Evolutionary conservation across 495 filamentous ascomycete genomes (phyloP).

Genomic region (Penicillium verhagenii): DNA sequence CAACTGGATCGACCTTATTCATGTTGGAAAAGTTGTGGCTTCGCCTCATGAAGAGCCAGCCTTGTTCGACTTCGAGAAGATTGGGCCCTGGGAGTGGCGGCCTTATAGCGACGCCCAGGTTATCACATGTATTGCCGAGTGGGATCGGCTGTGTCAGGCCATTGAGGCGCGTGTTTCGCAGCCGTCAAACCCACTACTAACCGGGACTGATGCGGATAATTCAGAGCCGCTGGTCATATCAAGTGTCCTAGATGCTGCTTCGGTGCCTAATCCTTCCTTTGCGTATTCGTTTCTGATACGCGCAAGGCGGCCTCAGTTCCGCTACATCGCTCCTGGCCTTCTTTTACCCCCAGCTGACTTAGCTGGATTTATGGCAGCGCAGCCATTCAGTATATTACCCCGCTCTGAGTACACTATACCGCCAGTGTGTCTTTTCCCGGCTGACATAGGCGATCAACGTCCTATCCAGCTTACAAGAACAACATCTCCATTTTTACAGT

Average conservation of each 20-base stretch:
- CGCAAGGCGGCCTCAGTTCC: constrained; percentile 12
- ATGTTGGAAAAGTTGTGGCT: constrained; percentile 27
- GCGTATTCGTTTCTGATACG: constrained; percentile 9
- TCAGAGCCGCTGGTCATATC: constrained; percentile 10
- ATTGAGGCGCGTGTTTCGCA: constrained; percentile 13
- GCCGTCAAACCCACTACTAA: constrained; percentile 6
- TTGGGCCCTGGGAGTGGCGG: constrained; percentile 19
- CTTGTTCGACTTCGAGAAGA: constrained; percentile 13
- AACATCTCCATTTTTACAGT: constrained; percentile 11
- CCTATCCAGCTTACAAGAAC: constrained; percentile 14
- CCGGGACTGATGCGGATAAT: constrained; percentile 6
- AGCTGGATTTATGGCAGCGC: constrained; percentile 7
- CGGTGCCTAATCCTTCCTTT: constrained; percentile 13
- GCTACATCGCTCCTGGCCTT: constrained; percentile 17
- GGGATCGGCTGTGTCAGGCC: constrained; percentile 13
- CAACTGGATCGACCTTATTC: constrained; percentile 33
- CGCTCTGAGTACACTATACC: constrained; percentile 11
- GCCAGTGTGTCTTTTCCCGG: constrained; percentile 17
- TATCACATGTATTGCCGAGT: constrained; percentile 14
- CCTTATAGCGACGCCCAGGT: constrained; percentile 18
- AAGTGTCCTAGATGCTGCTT: constrained; percentile 13
- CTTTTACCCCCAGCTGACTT: constrained; percentile 12
- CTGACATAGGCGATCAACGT: constrained; percentile 13
- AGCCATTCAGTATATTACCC: constrained; percentile 11
- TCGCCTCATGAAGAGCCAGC: constrained; percentile 17